Conservation (phyloP, 805 yeast genomes). For the Kuraishia ogatae region DNA sequence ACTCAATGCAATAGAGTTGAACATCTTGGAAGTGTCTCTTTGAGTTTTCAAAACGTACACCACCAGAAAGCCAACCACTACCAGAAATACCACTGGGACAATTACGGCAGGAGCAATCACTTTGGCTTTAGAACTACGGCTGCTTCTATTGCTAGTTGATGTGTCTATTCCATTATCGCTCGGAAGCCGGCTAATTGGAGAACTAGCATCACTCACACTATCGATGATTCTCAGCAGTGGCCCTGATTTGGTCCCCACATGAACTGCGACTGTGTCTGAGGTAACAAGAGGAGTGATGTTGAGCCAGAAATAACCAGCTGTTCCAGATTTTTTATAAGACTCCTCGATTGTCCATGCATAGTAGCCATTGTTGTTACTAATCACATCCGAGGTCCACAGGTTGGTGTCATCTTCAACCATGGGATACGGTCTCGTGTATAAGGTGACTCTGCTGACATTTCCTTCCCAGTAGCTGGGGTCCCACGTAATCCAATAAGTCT, state of each 20-base stretch:
- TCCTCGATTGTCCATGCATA: slow-evolving; percentile 26
- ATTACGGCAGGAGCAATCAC: slow-evolving; percentile 33
- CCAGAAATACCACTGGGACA: slow-evolving; percentile 28
- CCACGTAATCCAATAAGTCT: slow-evolving; percentile 41
- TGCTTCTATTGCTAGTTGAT: slow-evolving; percentile 1
- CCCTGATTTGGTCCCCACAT: slow-evolving; percentile 29
- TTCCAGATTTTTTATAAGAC: slow-evolving; percentile 14
- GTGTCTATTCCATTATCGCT: slow-evolving; percentile 27
- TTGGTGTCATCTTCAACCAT: slow-evolving; percentile 21
- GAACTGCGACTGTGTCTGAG: slow-evolving; percentile 24
- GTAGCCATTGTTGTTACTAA: slow-evolving; percentile 29
- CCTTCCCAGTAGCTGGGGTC: slow-evolving; percentile 34
- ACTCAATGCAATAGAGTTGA: not conserved
- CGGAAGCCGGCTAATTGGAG: slow-evolving; percentile 27
- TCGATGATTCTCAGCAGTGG: slow-evolving; percentile 29
- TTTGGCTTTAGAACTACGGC: slow-evolving; percentile 14
- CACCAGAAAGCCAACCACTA: slow-evolving; percentile 19
- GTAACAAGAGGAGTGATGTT: slow-evolving; percentile 28
- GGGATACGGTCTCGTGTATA: slow-evolving; percentile 26
- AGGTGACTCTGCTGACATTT: slow-evolving; percentile 24
- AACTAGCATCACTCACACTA: slow-evolving; percentile 19
- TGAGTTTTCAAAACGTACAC: slow-evolving; percentile 22
- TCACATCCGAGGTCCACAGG: slow-evolving; percentile 23
- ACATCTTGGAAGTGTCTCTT: slow-evolving; percentile 6
- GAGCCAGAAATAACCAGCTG: slow-evolving; percentile 27